Conservation (phyloP, 2,329 filamentous ascomycete species). For the Xylariaceae sp. region DNA sequence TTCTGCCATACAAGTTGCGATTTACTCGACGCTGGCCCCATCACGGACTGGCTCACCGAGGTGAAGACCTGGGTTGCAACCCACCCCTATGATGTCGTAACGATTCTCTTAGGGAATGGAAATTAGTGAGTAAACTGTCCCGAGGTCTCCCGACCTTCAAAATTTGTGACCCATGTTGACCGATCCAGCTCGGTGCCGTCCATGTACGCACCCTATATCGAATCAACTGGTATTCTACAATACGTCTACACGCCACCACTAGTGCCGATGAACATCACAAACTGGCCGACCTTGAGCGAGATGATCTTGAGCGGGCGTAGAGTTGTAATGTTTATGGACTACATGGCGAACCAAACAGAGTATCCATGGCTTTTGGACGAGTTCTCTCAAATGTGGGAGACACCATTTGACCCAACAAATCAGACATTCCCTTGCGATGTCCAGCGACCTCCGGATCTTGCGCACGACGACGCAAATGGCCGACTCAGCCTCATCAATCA, state of each 20-base stretch:
- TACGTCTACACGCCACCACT: conserved; percentile 71
- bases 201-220: conserved; percentile 65
- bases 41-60: conserved; percentile 65
- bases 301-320: conserved; percentile 70
- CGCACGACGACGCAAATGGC: conserved; percentile 47
- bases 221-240: conserved; percentile 65
- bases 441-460: conserved; percentile 69
- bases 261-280: conserved; percentile 64
- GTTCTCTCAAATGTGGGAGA: conserved; percentile 88
- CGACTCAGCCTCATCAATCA: conserved; percentile 84
- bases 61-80: conserved; percentile 68
- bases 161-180: conserved; percentile 7
- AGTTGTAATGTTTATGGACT: conserved; percentile 80
- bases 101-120: conserved; percentile 79
- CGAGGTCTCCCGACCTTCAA: background rate
- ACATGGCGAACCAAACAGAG: conserved; percentile 71
- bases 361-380: conserved; percentile 85
- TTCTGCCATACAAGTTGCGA: conserved; percentile 86
- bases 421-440: conserved; percentile 70
- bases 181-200: conserved; percentile 43
- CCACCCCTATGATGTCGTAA: conserved; percentile 84
- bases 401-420: conserved; percentile 70
- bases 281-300: conserved; percentile 79
- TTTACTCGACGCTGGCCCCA: conserved; percentile 74
- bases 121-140: conserved; percentile 48